A percentile compares a stretch with the other conserved stretches of the same genome.
These are phyloP conservation scores for Cyberlindnera amylophila DNA, from an alignment of 805 yeast species.

Conservation along the genomic window DNA sequence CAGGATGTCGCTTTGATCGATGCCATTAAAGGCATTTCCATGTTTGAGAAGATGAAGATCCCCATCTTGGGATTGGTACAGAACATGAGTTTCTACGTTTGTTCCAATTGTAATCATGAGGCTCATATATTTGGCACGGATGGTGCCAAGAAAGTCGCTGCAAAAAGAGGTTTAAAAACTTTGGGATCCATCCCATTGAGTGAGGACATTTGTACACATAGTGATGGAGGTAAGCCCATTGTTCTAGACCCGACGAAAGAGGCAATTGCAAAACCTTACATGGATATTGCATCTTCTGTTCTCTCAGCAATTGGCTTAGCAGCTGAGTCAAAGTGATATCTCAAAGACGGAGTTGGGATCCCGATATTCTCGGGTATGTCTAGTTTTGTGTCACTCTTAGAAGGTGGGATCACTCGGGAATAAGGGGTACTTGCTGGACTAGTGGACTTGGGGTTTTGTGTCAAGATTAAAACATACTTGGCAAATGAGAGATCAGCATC, in stretches of 20 bases:
- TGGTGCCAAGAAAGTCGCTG: constrained; percentile 48
- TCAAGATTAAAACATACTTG: too few relatives aligned
- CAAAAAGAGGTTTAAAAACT: constrained; percentile 42
- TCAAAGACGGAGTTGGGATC: constrained; percentile 7
- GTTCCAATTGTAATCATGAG: constrained; percentile 74
- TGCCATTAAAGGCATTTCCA: constrained; percentile 73
- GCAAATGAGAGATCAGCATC: too few relatives aligned
- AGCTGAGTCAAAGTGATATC: not conserved
- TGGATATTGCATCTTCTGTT: constrained; percentile 42
- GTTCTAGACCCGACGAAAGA: constrained; percentile 42
- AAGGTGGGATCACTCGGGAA: too few relatives aligned
- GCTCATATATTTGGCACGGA: constrained; percentile 71
- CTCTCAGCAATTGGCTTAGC: constrained; percentile 4
- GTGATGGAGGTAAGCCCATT: constrained; percentile 66
- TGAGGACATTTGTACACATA: constrained; percentile 51
- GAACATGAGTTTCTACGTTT: constrained; percentile 74
- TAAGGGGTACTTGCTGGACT: too few relatives aligned
- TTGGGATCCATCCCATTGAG: constrained; percentile 68
- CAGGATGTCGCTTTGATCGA: constrained; percentile 82
- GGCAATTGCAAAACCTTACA: constrained; percentile 39
- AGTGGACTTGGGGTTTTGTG: constrained; percentile 7
- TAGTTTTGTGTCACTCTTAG: not conserved
- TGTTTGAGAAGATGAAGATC: constrained; percentile 68
- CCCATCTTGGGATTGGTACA: constrained; percentile 77
- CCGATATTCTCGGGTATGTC: too few relatives aligned